Evolutionary conservation across 2,329 filamentous ascomycete species (phyloP), one percentile per base, ranked within the genome.

Genomic region (Dactylellina parvicollis): DNA sequence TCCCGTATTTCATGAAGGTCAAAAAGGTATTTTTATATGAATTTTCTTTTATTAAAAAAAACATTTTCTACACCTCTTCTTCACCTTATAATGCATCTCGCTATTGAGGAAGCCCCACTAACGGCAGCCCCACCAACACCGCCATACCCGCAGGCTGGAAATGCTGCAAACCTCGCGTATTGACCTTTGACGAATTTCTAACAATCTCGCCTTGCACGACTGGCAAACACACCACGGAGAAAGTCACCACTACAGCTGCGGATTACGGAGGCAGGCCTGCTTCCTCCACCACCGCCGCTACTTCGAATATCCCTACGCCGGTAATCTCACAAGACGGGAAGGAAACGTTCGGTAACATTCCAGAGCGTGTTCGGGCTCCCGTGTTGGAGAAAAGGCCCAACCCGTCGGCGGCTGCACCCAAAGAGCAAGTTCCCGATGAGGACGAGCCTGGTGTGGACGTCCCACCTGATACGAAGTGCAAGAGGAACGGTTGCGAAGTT

Each of bases 101-200:
- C 34, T 32, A 52, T 38, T 12, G 32, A 12, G 20, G 49, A 28
- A 52, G 42, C 66, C 67, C 67, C 67, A 59, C 67, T 72, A 72
- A 72, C 52, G 4, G 16, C 5, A 32, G 46, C 67, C 67, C 60
- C 67, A 71, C 66, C 47, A 62, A 22, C 40, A 20, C 16, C 20
- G 5, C 61, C 47, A 12, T 46, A 28, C 24, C 14, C 14, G 46
- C 79, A 97, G 94, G 95, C 80, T 98, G 95, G 94, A 96, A 96
- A 84, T 99, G 95, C 85, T 99, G 95, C 87, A 98, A 97, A 83
- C 90, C 56, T 66, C 90, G 95, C 79, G 92, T 98, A 78, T 85
- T 99, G 78, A 97, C 92, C 71, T 99, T 99, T 80, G 95, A 99
- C 82, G 95, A 99, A 83, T 99, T 99, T 85, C 91, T 99, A 81